Conservation (phyloP, 2,329 filamentous ascomycete species). For the Lasiodiplodia sp. region DNA sequence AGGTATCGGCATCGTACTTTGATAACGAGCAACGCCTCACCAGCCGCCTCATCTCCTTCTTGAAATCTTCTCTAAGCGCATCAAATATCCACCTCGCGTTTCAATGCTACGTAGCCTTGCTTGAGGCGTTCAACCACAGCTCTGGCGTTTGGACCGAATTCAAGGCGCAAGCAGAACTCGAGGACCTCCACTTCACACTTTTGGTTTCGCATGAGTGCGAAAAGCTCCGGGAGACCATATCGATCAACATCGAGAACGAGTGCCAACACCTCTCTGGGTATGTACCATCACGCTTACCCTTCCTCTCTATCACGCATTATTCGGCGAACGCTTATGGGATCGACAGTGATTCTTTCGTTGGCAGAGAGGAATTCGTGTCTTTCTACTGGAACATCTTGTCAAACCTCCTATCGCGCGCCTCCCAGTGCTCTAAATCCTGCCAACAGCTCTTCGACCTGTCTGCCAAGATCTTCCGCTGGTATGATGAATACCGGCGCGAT, state of each 20-base stretch:
- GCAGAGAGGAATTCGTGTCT: conserved; percentile 40
- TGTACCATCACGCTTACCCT: neutral
- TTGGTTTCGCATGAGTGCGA: conserved; percentile 37
- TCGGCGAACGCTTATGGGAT: neutral
- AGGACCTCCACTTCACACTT: conserved; percentile 41
- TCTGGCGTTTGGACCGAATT: conserved; percentile 45
- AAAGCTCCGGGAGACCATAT: conserved; percentile 39
- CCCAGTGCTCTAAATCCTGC: conserved; percentile 37
- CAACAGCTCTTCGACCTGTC: conserved; percentile 46
- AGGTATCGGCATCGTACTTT: conserved; percentile 44
- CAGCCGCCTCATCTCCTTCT: conserved; percentile 39
- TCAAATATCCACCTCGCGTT: conserved; percentile 31
- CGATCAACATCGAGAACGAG: conserved; percentile 43
- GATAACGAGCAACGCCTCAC: conserved; percentile 40
- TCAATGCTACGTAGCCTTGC: conserved; percentile 41
- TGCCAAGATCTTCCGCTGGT: conserved; percentile 43
- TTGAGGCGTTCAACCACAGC: conserved; percentile 48
- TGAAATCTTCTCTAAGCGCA: conserved; percentile 33
- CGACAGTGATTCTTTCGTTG: conserved; percentile 31
- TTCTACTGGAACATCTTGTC: conserved; percentile 46
- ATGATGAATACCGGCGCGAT: conserved; percentile 44
- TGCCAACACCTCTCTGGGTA: conserved; percentile 36
- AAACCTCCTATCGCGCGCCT: conserved; percentile 39
- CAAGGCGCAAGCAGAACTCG: conserved; percentile 35
- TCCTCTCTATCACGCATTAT: too few species aligned